A percentile compares a stretch with the other conserved stretches of the same genome.
Conservation (phyloP, 106 monocot genomes). For the Dioscorea dumetorum region DNA sequence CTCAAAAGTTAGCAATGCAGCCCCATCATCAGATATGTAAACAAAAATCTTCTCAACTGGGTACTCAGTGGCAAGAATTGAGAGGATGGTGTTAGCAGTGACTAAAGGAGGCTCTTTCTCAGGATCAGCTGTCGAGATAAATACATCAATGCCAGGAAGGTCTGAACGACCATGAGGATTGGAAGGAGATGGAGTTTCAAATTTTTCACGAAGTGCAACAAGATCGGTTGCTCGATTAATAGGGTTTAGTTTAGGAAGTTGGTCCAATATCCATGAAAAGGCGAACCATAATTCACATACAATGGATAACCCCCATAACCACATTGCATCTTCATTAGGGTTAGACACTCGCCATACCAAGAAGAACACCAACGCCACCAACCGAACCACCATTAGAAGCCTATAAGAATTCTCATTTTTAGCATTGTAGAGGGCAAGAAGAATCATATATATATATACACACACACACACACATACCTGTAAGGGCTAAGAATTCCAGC, state of each 20-base stretch:
- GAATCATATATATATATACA: neutral
- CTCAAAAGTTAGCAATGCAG: slow-evolving; percentile 77
- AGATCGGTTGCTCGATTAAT: slow-evolving; percentile 84
- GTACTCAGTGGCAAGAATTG: slow-evolving; percentile 90
- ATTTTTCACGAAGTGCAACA: slow-evolving; percentile 57
- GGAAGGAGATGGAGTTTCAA: slow-evolving; percentile 36
- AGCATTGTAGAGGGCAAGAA: neutral
- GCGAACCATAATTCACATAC: slow-evolving; percentile 92
- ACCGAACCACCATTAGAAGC: slow-evolving; percentile 44
- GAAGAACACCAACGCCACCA: slow-evolving; percentile 43
- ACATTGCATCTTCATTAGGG: slow-evolving; percentile 78
- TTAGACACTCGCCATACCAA: slow-evolving; percentile 64
- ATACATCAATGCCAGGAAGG: slow-evolving; percentile 57
- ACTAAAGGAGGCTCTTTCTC: slow-evolving; percentile 85
- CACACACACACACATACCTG: slow-evolving; percentile 20
- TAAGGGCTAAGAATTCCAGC: slow-evolving; percentile 52
- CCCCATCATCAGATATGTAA: slow-evolving; percentile 96
- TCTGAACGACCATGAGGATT: slow-evolving; percentile 63
- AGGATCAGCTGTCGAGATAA: slow-evolving; percentile 70
- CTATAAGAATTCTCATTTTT: slow-evolving; percentile 7
- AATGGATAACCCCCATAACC: slow-evolving; percentile 88
- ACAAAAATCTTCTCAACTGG: slow-evolving; percentile 79
- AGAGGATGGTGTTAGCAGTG: slow-evolving; percentile 82
- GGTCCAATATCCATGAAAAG: slow-evolving; percentile 88
- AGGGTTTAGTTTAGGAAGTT: slow-evolving; percentile 86